A percentile compares a stretch with the other conserved stretches of the same genome.
phyloP scores from a whole-genome alignment of 1,284 basidiomycete genomes.

The Cryptococcus depauperatus region DNA sequence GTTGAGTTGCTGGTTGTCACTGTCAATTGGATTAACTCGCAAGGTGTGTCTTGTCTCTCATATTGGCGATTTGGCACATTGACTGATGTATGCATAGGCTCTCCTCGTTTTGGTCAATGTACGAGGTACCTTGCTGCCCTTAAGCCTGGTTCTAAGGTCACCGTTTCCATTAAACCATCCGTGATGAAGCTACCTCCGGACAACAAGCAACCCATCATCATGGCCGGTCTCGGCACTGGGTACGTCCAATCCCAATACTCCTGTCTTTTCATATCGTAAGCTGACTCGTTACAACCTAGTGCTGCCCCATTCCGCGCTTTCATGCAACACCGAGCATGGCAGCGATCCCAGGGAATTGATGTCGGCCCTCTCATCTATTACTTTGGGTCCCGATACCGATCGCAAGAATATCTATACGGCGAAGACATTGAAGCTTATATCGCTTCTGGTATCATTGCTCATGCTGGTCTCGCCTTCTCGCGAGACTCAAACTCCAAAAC shows the following conservation, averaged over 20 bases:
- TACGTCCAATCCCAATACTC: conserved; percentile 15
- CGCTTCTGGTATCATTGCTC: conserved; percentile 71
- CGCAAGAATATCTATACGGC: conserved; percentile 86
- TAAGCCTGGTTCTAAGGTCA: conserved; percentile 81
- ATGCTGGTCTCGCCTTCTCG: conserved; percentile 91
- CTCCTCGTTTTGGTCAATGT: conserved; percentile 83
- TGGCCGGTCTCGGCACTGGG: conserved; percentile 96
- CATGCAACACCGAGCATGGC: conserved; percentile 85
- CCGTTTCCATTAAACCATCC: conserved; percentile 95
- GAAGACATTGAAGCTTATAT: conserved; percentile 57
- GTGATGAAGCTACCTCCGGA: conserved; percentile 96
- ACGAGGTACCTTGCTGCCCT: conserved; percentile 86
- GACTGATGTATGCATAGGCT: conserved; percentile 49
- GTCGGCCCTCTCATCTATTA: conserved; percentile 94
- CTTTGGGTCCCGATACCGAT: conserved; percentile 92
- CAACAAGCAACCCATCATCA: conserved; percentile 84
- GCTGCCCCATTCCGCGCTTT: conserved; percentile 98
- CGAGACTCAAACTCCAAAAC: conserved; percentile 86
- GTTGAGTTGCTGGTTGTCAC: conserved; percentile 93
- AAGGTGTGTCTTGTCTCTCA: conserved; percentile 56
- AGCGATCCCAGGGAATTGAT: conserved; percentile 64
- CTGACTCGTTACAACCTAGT: conserved; percentile 17
- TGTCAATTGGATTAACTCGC: conserved; percentile 84
- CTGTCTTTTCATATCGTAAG: background rate
- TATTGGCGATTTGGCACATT: background rate